Conservation (phyloP, 1,139 yeast species). For the Pneumocystis canis region DNA sequence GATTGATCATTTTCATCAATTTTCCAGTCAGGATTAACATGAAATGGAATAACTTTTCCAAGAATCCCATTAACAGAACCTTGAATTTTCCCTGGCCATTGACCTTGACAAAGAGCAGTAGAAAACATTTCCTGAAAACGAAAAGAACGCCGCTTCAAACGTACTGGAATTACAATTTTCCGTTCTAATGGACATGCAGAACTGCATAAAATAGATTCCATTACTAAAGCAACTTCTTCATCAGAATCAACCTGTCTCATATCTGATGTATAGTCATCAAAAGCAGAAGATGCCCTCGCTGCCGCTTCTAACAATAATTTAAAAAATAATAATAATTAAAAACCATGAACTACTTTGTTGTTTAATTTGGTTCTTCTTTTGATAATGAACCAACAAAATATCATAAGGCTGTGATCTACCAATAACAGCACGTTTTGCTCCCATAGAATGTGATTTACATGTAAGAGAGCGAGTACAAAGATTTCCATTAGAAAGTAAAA, state of each 20-base stretch:
- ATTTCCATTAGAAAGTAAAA: slow-evolving; percentile 79
- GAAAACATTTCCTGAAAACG: slow-evolving; percentile 48
- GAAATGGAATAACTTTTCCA: background rate
- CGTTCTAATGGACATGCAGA: slow-evolving; percentile 73
- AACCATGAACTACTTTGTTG: slow-evolving; percentile 40
- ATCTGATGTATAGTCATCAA: slow-evolving; percentile 11
- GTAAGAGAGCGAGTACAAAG: slow-evolving; percentile 89
- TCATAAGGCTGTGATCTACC: slow-evolving; percentile 93
- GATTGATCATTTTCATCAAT: background rate
- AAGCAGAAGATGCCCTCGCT: slow-evolving; percentile 16
- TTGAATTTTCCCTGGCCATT: background rate
- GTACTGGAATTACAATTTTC: slow-evolving; percentile 53
- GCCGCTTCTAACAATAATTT: slow-evolving; percentile 19
- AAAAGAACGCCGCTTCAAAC: slow-evolving; percentile 55
- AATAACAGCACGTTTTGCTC: slow-evolving; percentile 85
- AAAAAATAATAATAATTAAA: slow-evolving; percentile 21
- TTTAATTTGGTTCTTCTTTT: slow-evolving; percentile 70
- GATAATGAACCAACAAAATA: slow-evolving; percentile 72
- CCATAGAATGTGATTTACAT: slow-evolving; percentile 96
- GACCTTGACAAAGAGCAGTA: slow-evolving; percentile 19
- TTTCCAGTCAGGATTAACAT: background rate
- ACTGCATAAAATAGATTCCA: slow-evolving; percentile 78
- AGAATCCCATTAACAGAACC: background rate
- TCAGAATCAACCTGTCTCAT: slow-evolving; percentile 42
- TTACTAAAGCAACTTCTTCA: slow-evolving; percentile 83